Evolutionary conservation across 2,329 filamentous ascomycete genomes (phyloP), one percentile per base, ranked within the genome.

Genomic region (Aspergillus pseudoviridinutans): DNA sequence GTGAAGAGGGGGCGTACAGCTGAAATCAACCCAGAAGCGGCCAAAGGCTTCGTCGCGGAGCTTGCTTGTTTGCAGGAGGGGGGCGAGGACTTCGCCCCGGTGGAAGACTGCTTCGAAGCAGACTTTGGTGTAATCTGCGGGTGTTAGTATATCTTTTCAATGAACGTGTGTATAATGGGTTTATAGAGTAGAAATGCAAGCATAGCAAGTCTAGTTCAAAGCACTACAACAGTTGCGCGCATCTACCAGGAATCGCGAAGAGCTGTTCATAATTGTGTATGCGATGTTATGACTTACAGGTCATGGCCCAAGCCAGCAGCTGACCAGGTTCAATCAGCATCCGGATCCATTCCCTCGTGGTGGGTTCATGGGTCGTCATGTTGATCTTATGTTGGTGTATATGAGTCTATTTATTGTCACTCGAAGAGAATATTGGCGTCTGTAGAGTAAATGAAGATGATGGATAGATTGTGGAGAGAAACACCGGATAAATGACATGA

Each of bases 41-140:
- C 71, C 70, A 61, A 78, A 78, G 7, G 73, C 69, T 58, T 77
- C 73, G 51, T 76, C 73, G 22, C 74, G 69, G 7, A 78, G 64
- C 59, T 66, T 62, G 8, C 55, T 53, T 3, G 68, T 60, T 12
- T 70, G 67, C 1, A 71, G 58, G 20, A 76, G 54, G 1, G 72
- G 73, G 1, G 72, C 69, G n/a, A 75, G 64, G 22, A 73, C 32
- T 51, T 75, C 64, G 17, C 74, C 74, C 2, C 65, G 63, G 24
- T 62, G 55, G 28, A 76, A 71, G 10, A 76, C 60, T 1, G 68
- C 66, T 54, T 75, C 73, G 10, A 68, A 29, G 22, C 71, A 66
- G 35, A 72, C 68, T 24, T 61, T 58, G 4, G 69, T 49, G 35
- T 76, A 74, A 54, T 69, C 74, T 76, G 47, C 24, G 1, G 12